Base-by-base conservation (phyloP, 1,284 basidiomycete genomes). In the Leccinum ponderosum region DNA sequence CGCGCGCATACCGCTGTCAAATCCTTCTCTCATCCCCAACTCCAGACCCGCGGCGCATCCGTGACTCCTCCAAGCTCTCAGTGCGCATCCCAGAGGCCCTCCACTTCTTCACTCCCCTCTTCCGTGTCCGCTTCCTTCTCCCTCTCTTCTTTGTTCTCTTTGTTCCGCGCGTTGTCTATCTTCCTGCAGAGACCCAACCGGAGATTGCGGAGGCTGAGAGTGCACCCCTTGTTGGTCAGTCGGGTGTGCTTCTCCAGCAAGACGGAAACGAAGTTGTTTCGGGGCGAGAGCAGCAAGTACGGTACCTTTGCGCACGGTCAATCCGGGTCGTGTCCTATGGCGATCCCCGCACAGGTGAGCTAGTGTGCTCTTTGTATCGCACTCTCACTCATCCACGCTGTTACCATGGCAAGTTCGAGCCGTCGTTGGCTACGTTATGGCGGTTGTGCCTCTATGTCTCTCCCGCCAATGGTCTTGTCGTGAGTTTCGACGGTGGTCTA, bases 91-190 rank as follows among this genome's bases (percentile, higher is more conserved):
- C 79, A 31, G 76, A 77, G 53, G 69, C 86, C 33, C 74, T 90
- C 55, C 89, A 90, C 68, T 74, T 90, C 60, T 76, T 79, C 14
- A 83, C 91, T 63, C 84, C 87, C 15, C 76, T 83, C 52, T 77
- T 91, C 70, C 87, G 91, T 60, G 80, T 87, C 35, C 71, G 93
- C 39, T 69, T 89, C 55, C 80, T 91, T 22, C 64, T 84, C 14
- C 82, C 85, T 9, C 79, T 93, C 47, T 73, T 89, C 56, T 77
- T 80, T 37, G 78, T 81, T 9, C 78, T 93, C 57, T 73, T 83
- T 56, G 79, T 75, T 56, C 90, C 91, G 15, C 85, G 84, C 55
- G 76, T 86, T 50, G 76, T 83, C 12, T 93, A 90, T 71, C 78
- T 80, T 7, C 77, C 80, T 31, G 81, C 79, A 15, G 77, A 77